Conservation (phyloP, 352 stramenopile species). For the Blastocystis sp. region DNA sequence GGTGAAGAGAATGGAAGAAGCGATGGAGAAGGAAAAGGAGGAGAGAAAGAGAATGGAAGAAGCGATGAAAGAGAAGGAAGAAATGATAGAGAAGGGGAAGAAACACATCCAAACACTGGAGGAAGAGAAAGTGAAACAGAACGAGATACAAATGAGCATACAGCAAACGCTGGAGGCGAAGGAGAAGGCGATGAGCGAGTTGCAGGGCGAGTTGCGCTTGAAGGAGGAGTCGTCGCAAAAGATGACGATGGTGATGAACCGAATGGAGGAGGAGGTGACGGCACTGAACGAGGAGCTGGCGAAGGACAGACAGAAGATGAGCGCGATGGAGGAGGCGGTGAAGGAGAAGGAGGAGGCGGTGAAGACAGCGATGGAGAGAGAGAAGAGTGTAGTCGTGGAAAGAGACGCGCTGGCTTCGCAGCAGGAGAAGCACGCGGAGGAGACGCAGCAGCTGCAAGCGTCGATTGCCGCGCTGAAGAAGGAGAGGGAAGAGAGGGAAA, state of each 20-base stretch:
- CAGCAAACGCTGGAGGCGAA: neutral
- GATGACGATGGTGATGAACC: neutral
- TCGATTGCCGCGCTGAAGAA: neutral
- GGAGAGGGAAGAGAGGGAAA: neutral
- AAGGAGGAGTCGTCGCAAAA: neutral
- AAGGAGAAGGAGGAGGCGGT: neutral
- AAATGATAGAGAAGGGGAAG: neutral
- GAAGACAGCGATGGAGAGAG: neutral
- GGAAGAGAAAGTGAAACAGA: neutral
- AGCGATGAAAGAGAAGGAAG: constrained; percentile 6
- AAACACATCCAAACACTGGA: neutral
- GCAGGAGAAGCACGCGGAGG: neutral
- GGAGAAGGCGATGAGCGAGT: neutral
- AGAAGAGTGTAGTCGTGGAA: neutral
- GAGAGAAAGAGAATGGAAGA: neutral
- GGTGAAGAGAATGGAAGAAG: neutral
- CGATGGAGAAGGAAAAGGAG: neutral
- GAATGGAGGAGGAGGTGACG: constrained; percentile 3
- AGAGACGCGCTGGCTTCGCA: neutral
- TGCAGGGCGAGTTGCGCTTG: neutral
- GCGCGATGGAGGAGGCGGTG: neutral
- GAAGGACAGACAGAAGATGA: neutral
- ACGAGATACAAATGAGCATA: neutral
- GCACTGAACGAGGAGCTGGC: neutral
- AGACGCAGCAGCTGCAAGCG: neutral